phyloP scores from a whole-genome alignment of 495 filamentous ascomycete genomes.

The Penicillium argentinense region DNA sequence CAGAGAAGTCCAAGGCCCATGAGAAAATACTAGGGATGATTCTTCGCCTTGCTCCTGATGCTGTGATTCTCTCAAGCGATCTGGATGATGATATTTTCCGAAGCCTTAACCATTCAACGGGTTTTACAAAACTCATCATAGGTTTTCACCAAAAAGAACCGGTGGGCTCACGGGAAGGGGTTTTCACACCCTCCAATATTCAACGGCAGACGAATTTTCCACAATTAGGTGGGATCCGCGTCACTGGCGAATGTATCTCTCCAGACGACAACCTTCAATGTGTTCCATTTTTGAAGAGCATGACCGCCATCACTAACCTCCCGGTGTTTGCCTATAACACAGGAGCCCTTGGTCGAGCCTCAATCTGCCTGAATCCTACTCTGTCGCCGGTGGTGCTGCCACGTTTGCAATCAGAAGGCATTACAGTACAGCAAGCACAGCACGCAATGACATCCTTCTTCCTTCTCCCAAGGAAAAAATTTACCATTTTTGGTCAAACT shows the following conservation, averaged over 20 bases:
- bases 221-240: conserved; percentile 15
- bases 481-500: conserved; percentile 27
- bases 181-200: not conserved
- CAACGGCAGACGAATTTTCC: not conserved
- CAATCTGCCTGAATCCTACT: conserved; percentile 57
- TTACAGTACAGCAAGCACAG: conserved; percentile 21
- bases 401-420: not conserved
- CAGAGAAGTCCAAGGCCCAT: not conserved
- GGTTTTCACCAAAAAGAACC: conserved; percentile 2
- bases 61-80: conserved; percentile 13
- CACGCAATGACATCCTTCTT: conserved; percentile 45
- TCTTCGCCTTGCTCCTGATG: conserved; percentile 24
- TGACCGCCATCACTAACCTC: conserved; percentile 2
- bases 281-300: conserved; percentile 4
- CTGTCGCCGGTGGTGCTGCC: conserved; percentile 54
- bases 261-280: conserved; percentile 12
- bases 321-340: conserved; percentile 25
- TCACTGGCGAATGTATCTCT: conserved; percentile 13
- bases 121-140: conserved; percentile 10
- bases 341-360: conserved; percentile 56
- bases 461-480: conserved; percentile 35
- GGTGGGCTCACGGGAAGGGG: conserved; percentile 1
- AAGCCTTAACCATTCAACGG: conserved; percentile 8
- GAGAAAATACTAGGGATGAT: conserved; percentile 8
- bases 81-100: not conserved